These are phyloP conservation scores for Plantago coronopus DNA, from an alignment of 305 asterid genomes.

Conservation along the genomic window DNA sequence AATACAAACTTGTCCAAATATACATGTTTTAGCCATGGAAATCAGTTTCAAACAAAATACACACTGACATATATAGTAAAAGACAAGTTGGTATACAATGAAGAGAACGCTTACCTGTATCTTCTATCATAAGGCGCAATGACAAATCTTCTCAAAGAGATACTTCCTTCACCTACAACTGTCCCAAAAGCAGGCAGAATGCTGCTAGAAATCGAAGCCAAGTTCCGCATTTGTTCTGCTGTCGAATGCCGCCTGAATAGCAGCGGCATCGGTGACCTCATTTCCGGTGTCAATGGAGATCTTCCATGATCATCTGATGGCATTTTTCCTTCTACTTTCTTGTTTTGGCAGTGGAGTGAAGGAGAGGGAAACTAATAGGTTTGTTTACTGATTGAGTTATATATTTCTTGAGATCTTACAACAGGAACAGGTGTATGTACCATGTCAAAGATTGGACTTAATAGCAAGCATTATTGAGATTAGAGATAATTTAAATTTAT, in stretches of 20 bases:
- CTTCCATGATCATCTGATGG: constrained; percentile 22
- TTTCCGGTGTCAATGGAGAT: constrained; percentile 35
- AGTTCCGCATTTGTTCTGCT: constrained; percentile 46
- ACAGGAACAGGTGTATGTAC: not conserved
- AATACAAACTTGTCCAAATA: too few species aligned
- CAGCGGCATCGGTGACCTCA: constrained; percentile 44
- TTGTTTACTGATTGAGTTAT: not conserved
- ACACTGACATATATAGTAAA: not conserved
- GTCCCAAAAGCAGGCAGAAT: constrained; percentile 88
- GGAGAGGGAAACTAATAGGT: not conserved
- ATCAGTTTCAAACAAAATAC: not conserved
- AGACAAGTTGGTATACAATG: not conserved
- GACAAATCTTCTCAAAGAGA: constrained; percentile 37
- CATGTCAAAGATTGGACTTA: not conserved
- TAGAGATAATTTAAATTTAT: constrained; percentile 10
- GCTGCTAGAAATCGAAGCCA: constrained; percentile 83
- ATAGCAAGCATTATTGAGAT: not conserved
- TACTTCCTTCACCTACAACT: constrained; percentile 54
- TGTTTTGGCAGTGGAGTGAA: not conserved
- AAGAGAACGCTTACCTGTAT: constrained; percentile 46
- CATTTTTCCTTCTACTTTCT: constrained; percentile 7
- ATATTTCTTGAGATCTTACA: not conserved
- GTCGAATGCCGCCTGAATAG: constrained; percentile 49
- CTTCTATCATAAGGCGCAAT: constrained; percentile 78
- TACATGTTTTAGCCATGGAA: not conserved